Evolutionary conservation across 169 alveolate species (phyloP), one percentile per base, ranked within the genome.

Genomic region (Blepharisma undulans): DNA sequence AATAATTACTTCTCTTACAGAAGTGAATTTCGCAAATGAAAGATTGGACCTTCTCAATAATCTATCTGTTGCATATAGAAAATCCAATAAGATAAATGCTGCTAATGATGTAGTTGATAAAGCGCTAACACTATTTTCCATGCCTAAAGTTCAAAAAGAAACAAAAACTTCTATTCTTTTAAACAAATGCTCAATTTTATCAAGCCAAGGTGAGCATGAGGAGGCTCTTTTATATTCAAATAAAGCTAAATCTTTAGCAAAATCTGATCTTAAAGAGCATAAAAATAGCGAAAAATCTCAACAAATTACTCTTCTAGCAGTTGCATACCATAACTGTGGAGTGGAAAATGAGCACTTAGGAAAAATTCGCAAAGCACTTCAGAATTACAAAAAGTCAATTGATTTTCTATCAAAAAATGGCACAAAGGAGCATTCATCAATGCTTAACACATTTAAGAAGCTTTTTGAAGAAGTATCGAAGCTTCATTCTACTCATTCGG

Each of bases 261-360:
- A 79, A 79, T 12, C 7, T 27, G 71, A 79, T 12, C 8, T 79
- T 29, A 33, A 27, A 32, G 25, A 33, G 7, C 25, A 30, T 14
- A 79, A 79, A 27, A 79, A 32, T 22, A 21, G 30, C 30, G 34
- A 25, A 27, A 79, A 79, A 32, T 21, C 29, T 16, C 34, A 79
- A 6, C 36, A 29, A 79, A 33, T 79, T 27, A 29, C 72, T 5
- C 29, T 79, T 27, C 61, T 79, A 32, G 36, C 87, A 30, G 61
- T 79, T 21, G 87, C 87, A 22, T 79, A 79, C 16, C 87, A 79
- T n/a, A 79, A 79, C 61, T 21, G n/a, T 27, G 87, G 87, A 16
- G 87, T 79, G 29, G 87, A 79, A 79, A n/a, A 79, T 30, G 87
- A 79, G 34, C 87, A 79, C 12, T 7, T 79, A 27, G 61, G 61